A percentile compares a stretch with the other conserved stretches of the same genome.
These are phyloP conservation scores for Camellia granthamiana DNA, from an alignment of 148 eudicot species.

Conservation along the genomic window DNA sequence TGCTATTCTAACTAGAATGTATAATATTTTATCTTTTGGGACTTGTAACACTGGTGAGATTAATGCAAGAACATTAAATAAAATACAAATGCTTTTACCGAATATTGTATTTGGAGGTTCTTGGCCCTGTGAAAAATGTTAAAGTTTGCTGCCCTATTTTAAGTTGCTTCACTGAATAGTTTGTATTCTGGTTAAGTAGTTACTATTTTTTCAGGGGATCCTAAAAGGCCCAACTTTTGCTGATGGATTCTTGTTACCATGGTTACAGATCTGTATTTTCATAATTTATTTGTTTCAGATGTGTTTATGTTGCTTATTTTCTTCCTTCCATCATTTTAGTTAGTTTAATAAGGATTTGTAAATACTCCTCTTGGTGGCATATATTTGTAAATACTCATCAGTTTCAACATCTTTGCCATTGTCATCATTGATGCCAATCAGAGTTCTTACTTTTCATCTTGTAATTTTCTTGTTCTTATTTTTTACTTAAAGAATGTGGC, in stretches of 20 bases:
- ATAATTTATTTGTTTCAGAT: not conserved
- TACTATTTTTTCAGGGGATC: not conserved
- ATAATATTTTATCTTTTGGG: slow-evolving; percentile 10
- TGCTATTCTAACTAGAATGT: slow-evolving; percentile 7
- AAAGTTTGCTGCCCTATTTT: not conserved
- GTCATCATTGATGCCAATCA: no score
- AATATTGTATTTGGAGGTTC: not conserved
- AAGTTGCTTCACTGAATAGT: not conserved
- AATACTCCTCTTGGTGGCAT: not conserved
- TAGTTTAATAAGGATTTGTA: not conserved
- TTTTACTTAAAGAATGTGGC: no score
- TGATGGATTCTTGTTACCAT: not conserved
- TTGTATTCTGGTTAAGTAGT: not conserved
- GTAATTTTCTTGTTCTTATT: no score
- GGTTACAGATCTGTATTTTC: not conserved
- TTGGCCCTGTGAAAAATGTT: not conserved
- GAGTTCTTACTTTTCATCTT: no score
- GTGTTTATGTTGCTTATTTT: no score
- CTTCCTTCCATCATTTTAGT: not conserved
- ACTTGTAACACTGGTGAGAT: not conserved
- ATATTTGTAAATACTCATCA: no score
- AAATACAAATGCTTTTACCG: not conserved
- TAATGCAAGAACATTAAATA: not conserved
- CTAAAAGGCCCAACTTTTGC: not conserved
- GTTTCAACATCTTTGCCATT: not conserved